A percentile compares a stretch with the other conserved stretches of the same genome.
Conservation (phyloP, 2,329 filamentous ascomycete genomes). For the Akanthomyces muscarius region DNA sequence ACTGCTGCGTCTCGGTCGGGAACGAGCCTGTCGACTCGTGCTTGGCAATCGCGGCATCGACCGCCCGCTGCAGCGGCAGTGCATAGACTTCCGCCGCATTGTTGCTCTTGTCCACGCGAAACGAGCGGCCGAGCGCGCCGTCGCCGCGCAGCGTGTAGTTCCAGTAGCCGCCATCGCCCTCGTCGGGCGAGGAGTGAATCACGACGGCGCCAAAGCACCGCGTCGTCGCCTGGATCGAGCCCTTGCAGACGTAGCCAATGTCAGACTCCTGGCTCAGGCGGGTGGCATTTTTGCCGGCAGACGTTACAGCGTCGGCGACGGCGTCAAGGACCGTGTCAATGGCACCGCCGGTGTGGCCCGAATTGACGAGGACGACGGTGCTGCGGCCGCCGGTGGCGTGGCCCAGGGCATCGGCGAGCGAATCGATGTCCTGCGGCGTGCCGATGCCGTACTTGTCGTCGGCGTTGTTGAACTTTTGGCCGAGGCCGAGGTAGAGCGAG, state of each 20-base stretch:
- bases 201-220: slow-evolving; percentile 68
- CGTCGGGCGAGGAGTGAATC: slow-evolving; percentile 65
- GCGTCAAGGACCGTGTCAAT: slow-evolving; percentile 64
- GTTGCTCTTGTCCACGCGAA: slow-evolving; percentile 50
- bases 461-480: slow-evolving; percentile 73
- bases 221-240: slow-evolving; percentile 59
- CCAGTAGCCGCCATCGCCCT: slow-evolving; percentile 53
- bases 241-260: slow-evolving; percentile 48
- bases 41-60: slow-evolving; percentile 57
- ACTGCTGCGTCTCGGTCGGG: slow-evolving; percentile 32
- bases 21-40: slow-evolving; percentile 7
- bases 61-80: slow-evolving; percentile 64
- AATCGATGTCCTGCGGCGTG: slow-evolving; percentile 52
- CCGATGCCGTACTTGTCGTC: slow-evolving; percentile 70
- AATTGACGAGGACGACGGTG: slow-evolving; percentile 71
- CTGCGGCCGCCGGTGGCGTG: slow-evolving; percentile 52
- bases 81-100: slow-evolving; percentile 66
- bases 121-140: slow-evolving; percentile 47
- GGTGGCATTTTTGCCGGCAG: slow-evolving; percentile 27
- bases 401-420: slow-evolving; percentile 59
- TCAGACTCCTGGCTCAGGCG: slow-evolving; percentile 25
- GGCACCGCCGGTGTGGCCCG: slow-evolving; percentile 62
- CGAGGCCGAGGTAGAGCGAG: slow-evolving; percentile 57
- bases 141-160: slow-evolving; percentile 72
- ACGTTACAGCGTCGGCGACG: slow-evolving; percentile 22